Conservation (phyloP, 768 basidiomycete species). For the Tulasnella sp. region DNA sequence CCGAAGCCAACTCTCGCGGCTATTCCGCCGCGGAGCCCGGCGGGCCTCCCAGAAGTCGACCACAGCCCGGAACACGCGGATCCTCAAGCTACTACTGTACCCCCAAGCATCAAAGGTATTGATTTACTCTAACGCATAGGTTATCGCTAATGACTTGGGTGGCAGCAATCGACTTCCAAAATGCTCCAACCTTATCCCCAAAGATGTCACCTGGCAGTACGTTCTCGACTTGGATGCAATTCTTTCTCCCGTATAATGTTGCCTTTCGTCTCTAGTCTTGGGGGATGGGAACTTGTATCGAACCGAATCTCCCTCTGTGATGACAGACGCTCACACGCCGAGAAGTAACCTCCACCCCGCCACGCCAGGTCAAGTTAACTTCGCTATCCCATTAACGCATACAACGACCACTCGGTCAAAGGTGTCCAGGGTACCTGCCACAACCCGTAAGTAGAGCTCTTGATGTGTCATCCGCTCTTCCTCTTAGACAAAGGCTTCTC, state of each 20-base stretch:
- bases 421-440: background rate
- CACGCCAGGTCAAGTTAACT: background rate
- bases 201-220: background rate
- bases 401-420: background rate
- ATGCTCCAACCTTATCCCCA: background rate
- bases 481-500: background rate
- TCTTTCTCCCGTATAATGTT: background rate
- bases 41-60: background rate
- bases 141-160: background rate
- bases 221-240: background rate
- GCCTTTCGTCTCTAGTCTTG: background rate
- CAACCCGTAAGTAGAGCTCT: background rate
- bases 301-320: conserved; percentile 11
- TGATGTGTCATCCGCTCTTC: background rate
- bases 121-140: background rate
- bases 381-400: background rate
- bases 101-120: background rate
- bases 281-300: conserved; percentile 1
- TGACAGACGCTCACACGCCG: background rate
- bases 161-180: background rate
- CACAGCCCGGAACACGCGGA: background rate
- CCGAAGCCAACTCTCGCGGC: background rate
- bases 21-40: background rate
- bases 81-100: background rate
- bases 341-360: background rate